Evolutionary conservation across 2,329 filamentous ascomycete genomes (phyloP).

Genomic region (Cladophialophora yegresii): DNA sequence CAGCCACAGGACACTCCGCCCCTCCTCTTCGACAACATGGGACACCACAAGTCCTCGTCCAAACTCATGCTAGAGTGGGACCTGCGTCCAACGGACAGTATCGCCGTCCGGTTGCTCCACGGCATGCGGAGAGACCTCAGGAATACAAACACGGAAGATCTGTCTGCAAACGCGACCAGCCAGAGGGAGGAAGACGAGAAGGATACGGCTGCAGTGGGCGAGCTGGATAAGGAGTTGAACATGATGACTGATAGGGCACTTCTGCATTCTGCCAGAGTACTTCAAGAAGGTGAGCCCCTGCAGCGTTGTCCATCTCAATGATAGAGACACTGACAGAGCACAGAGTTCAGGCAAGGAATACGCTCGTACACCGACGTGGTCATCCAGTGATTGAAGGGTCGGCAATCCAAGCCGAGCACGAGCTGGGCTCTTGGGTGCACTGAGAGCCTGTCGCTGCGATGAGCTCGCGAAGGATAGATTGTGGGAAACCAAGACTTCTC

Average conservation of each 20-base stretch:
- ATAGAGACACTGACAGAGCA: not conserved
- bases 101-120: not conserved
- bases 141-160: not conserved
- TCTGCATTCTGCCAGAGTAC: constrained; percentile 11
- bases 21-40: not conserved
- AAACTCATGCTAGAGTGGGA: not conserved
- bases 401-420: not conserved
- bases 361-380: not conserved
- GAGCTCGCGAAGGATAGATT: not conserved
- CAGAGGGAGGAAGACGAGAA: constrained; percentile 9
- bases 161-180: not conserved
- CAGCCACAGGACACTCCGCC: not conserved
- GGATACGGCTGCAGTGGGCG: constrained; percentile 1
- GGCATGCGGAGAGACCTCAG: not conserved
- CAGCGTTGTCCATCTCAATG: no score
- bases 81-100: not conserved
- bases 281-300: constrained; percentile 16
- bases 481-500: not conserved
- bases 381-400: not conserved
- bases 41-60: not conserved
- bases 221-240: constrained; percentile 13
- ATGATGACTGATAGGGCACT: constrained; percentile 9
- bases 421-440: not conserved
- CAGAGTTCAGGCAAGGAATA: not conserved
- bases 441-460: not conserved